Percentiles rank a stretch among this genome's conserved stretches.
phyloP scores from a whole-genome alignment of 148 eudicot species.

The Silene latifolia region DNA sequence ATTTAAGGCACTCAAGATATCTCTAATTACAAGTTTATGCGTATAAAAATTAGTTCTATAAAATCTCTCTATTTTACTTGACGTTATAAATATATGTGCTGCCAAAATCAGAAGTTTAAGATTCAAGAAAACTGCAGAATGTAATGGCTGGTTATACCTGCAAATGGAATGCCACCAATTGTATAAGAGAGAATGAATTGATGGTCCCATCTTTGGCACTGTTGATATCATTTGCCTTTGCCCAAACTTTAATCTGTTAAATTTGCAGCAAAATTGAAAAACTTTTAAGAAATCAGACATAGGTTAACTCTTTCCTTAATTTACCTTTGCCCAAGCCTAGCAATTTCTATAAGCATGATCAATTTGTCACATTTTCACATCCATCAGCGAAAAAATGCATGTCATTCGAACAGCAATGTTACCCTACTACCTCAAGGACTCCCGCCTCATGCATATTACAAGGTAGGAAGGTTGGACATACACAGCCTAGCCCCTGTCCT shows the following conservation, averaged over 20 bases:
- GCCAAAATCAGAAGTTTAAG: not conserved
- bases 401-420: not conserved
- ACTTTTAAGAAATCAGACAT: not conserved
- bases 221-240: conserved; percentile 76
- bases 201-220: conserved; percentile 82
- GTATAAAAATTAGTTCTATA: not conserved
- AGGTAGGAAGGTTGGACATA: no score
- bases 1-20: no score
- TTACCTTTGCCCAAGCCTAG: no score
- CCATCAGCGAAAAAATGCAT: not conserved
- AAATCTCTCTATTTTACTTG: not conserved
- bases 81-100: not conserved
- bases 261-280: conserved; percentile 9
- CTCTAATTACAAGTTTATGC: not conserved
- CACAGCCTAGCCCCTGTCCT: no score
- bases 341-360: no score
- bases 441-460: no score
- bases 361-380: no score
- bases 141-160: conserved; percentile 45
- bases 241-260: conserved; percentile 87
- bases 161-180: conserved; percentile 84
- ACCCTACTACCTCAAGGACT: not conserved
- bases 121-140: not conserved
- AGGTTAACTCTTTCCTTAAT: no score
- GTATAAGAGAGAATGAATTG: conserved; percentile 75